Evolutionary conservation across 805 yeast genomes (phyloP).

Genomic region (Allodekkera sacchari): DNA sequence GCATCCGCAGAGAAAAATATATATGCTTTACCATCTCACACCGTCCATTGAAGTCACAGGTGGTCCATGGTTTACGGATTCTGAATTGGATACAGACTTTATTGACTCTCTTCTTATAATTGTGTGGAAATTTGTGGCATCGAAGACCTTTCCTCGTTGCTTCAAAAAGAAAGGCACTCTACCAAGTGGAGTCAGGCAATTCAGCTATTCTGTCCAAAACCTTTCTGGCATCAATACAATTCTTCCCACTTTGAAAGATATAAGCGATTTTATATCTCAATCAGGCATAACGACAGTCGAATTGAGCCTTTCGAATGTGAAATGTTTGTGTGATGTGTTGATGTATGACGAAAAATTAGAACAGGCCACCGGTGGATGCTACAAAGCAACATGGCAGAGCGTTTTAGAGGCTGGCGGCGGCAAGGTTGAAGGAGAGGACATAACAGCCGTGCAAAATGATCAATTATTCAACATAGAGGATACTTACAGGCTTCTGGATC

Average conservation of each 20-base stretch:
- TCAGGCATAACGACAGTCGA: constrained; percentile 79
- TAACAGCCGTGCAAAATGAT: constrained; percentile 20
- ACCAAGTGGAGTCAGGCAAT: constrained; percentile 17
- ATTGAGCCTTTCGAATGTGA: constrained; percentile 61
- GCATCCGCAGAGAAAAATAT: constrained; percentile 86
- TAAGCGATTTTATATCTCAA: constrained; percentile 62
- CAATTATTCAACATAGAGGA: constrained; percentile 24
- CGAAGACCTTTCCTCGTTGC: constrained; percentile 67
- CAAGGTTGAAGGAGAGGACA: constrained; percentile 19
- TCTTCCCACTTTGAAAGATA: constrained; percentile 65
- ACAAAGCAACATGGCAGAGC: constrained; percentile 78
- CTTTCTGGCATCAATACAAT: constrained; percentile 25
- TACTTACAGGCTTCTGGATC: constrained; percentile 22
- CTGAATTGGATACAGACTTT: constrained; percentile 89
- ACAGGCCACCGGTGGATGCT: constrained; percentile 49
- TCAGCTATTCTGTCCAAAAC: constrained; percentile 18
- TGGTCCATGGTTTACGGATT: constrained; percentile 98
- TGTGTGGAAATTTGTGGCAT: constrained; percentile 80
- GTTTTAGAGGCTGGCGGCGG: constrained; percentile 62
- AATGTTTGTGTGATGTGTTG: constrained; percentile 80
- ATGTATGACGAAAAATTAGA: constrained; percentile 83
- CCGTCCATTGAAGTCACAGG: constrained; percentile 96
- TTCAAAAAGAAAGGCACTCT: constrained; percentile 33
- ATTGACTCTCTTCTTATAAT: constrained; percentile 76
- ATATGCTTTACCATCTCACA: constrained; percentile 88